Base-by-base conservation (phyloP, 495 filamentous ascomycete genomes). In the Penicillium verhagenii region DNA sequence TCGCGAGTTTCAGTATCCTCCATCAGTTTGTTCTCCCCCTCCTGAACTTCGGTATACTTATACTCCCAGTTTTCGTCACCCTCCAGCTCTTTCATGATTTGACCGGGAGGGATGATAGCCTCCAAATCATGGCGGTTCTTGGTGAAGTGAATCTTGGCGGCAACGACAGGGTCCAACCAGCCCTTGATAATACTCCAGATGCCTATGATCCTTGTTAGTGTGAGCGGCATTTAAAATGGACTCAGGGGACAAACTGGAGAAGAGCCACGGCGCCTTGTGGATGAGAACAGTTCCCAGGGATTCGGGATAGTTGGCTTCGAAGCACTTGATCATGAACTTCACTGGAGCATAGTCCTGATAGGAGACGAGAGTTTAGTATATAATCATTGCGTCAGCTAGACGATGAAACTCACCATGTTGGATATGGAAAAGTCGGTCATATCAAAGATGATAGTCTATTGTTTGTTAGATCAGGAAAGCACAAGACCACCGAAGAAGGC, bases 311-410 rank as follows among this genome's bases (percentile, higher is more conserved):
- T 98, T 97, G 47, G 94, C 95, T 74, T 97, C 95, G 68, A 98
- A 98, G 72, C 91, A 96, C 75, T 96, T 96, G 76, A 97, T 97
- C 84, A 98, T 96, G 77, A 97, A 97, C 64, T 93, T 97, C 21
- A 98, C 91, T 0, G 94, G 94, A 0, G 90, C 82, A 66, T 97
- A 97, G 66, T 98, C 94, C 89, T 92, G 35, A 19, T 11, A 23
- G 10, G 11, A 25, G 2, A 37, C 38, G 28, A 29, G 10, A 50
- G n/a, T n/a, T 70, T 44, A 71, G 60, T 35, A 56, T 28, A 11
- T 11, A 24, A 38, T 5, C 2, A 42, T 9, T 3, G 8, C 5
- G 3, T 37, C 9, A 39, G 7, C 19, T 14, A 42, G 6, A 38
- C 13, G n/a, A 31, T 6, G 9, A 48, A 8, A 50, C 77, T 66